Base-by-base conservation (phyloP, 78 protist genomes). In the Creolimax fragrantissima region DNA sequence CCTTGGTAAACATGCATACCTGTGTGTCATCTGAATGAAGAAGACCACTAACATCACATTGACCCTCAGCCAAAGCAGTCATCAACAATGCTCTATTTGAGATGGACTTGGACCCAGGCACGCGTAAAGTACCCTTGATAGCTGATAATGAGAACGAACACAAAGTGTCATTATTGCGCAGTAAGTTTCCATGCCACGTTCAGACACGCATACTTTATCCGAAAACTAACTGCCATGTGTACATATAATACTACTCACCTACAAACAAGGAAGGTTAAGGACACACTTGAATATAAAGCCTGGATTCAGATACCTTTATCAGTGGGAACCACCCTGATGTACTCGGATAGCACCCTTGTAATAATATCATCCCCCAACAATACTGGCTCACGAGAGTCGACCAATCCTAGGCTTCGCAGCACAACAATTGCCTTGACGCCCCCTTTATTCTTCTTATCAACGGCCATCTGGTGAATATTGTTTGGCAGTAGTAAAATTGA, bases 61-160 rank as follows among this genome's bases (percentile, higher is more conserved):
- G 2, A 6, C 97, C 97, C 17, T 37, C 2, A 11, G 95, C 95
- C 35, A 94, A 90, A n/a, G 94, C 95, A 3, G 96, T 94, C 85
- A 95, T 39, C 35, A 94, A 92, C n/a, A 95, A 91, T 11, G 85
- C 97, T 32, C 97, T 93, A 86, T 94, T 95, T 4, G 97, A 94
- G 2, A 95, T 4, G 11, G 95, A 93, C 93, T 94, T 95, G 5
- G 94, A 92, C 37, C 97, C 97, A 5, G 97, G 97, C 36, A 95
- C 97, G 35, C 6, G 24, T 24, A 83, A 36, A 6, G 86, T 83
- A 83, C 41, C 86, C 41, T 83, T 24, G 6, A 83, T 24, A 32
- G 39, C 74, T 58, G n/a, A n/a, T n/a, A 7, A 95, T 32, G 2
- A 37, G 2, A 3, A 47, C 94, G 47, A 37, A 43, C 4, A 89